Base-by-base conservation (phyloP, 495 filamentous ascomycete species). In the Annulohypoxylon nitens region DNA sequence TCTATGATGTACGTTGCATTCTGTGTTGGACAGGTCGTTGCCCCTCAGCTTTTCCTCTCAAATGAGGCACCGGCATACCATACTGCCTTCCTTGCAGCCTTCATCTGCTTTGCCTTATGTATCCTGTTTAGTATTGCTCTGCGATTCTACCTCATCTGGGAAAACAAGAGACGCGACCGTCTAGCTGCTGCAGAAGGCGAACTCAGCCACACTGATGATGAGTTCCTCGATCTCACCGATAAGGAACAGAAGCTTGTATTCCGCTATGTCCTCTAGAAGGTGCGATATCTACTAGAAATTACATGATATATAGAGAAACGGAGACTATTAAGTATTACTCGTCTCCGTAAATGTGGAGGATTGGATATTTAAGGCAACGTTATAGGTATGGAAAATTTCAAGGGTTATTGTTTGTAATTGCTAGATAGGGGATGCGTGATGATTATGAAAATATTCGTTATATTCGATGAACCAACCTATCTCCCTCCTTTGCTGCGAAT, bases 1-100 rank as follows among this genome's bases (percentile, higher is more conserved):
- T 51, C 67, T 26, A 69, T 93, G 34, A 91, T 90, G 68, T 78
- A 92, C 20, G 88, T 92, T 36, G 85, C 81, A 0, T 90, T 89
- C 67, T 90, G 88, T 68, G 83, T 81, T 2, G 87, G 87, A 5
- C 88, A 88, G 57, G 88, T 88, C 59, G 85, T 87, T 33, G 87
- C 85, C 76, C 79, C 76, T 54, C 75, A 72, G 23, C 62, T 71
- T 16, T 74, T 74, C 16, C 25, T 74, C 33, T 34, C 71, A 11
- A 47, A 16, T 14, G 71, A 74, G 33, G 16, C 82, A 57, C 59
- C 69, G 68, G 41, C 71, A 73, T 25, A 55, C 78, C 34, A 85
- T 78, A 45, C 43, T 81, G 37, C 71, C 77, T 10, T 76, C 73
- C 18, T 75, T 78, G 71, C 67, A 11, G 67, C 71, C 12, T 70